These are phyloP conservation scores for Citrus medica DNA, from an alignment of 345 rosid species.

Conservation along the genomic window DNA sequence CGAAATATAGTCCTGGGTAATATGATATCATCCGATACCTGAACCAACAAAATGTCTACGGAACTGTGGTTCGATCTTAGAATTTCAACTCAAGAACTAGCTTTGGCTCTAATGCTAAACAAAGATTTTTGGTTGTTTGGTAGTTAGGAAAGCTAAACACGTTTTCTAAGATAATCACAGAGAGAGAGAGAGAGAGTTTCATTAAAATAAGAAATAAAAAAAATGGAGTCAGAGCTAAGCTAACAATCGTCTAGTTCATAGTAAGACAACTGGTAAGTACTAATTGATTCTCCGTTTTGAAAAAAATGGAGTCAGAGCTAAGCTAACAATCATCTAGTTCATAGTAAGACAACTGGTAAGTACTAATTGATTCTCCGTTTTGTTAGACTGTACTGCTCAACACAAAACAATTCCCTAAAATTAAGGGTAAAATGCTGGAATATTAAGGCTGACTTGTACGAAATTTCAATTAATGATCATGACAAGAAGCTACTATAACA, in stretches of 20 bases:
- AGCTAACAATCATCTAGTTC: not conserved
- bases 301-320: not conserved
- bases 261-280: not conserved
- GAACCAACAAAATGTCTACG: not conserved
- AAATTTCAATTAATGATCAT: constrained; percentile 2
- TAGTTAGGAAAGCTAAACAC: not conserved
- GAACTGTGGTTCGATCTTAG: not conserved
- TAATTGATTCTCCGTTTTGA: not conserved
- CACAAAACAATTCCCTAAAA: constrained; percentile 16
- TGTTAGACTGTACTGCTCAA: constrained; percentile 2
- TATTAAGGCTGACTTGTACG: constrained; percentile 4
- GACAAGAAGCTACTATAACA: not conserved
- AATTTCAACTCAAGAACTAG: not conserved
- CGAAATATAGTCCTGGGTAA: not conserved
- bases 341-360: not conserved
- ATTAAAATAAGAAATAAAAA: not conserved
- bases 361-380: not conserved
- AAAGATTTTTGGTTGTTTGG: not conserved
- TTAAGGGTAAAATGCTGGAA: not conserved
- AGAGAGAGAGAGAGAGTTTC: not conserved
- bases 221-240: not conserved
- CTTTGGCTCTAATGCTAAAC: not conserved
- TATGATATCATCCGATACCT: not conserved
- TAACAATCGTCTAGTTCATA: not conserved
- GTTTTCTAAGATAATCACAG: not conserved